Conservation (phyloP, 345 rosid genomes). For the Eucalyptus pauciflora region DNA sequence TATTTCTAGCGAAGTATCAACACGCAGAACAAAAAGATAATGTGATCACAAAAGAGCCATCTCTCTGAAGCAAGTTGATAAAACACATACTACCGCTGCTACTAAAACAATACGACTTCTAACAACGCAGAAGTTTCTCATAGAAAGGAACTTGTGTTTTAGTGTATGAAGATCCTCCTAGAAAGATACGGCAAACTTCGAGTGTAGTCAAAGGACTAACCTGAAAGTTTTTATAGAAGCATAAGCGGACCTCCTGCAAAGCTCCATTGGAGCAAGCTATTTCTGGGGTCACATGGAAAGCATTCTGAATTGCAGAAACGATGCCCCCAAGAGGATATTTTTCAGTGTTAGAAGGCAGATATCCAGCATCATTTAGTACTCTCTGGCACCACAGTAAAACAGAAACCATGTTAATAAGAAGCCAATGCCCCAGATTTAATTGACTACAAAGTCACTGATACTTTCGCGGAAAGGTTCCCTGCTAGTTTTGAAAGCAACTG, state of each 20-base stretch:
- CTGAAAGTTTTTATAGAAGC: constrained; percentile 86
- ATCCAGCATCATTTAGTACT: constrained; percentile 79
- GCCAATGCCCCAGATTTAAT: background rate
- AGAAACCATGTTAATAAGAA: background rate
- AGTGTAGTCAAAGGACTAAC: constrained; percentile 22
- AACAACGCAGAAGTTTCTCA: background rate
- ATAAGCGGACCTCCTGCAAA: constrained; percentile 60
- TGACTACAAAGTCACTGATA: background rate
- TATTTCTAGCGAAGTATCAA: background rate
- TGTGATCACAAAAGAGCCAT: background rate
- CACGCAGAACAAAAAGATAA: background rate
- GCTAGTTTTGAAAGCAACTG: background rate
- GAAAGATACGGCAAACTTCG: background rate
- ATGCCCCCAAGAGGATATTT: constrained; percentile 90
- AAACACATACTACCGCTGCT: background rate
- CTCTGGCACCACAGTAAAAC: constrained; percentile 23
- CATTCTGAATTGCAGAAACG: constrained; percentile 76
- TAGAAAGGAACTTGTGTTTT: background rate
- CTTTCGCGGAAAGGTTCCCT: background rate
- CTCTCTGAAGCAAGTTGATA: background rate
- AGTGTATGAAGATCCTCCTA: background rate
- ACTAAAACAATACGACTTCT: background rate
- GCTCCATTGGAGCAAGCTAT: constrained; percentile 59
- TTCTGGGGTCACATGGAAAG: constrained; percentile 65
- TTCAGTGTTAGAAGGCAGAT: constrained; percentile 76